Evolutionary conservation across 1,139 yeast species (phyloP).

Genomic region (Hanseniaspora sp.): DNA sequence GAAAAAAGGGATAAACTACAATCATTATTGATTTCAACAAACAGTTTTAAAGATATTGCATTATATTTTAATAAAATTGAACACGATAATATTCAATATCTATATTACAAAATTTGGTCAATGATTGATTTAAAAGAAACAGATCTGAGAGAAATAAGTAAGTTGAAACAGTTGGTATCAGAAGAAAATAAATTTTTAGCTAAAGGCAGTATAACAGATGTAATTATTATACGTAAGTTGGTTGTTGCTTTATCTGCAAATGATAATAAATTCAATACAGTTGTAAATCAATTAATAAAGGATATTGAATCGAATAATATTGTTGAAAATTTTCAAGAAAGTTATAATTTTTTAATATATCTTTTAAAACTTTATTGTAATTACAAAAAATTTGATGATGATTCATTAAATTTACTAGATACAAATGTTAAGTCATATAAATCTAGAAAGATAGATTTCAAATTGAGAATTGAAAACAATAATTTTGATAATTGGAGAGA

Average conservation of each 20-base stretch:
- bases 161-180: neutral
- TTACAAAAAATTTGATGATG: neutral
- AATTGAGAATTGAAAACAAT: neutral
- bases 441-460: neutral
- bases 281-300: neutral
- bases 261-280: neutral
- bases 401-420: neutral
- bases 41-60: neutral
- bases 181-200: neutral
- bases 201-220: neutral
- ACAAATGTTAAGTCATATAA: neutral
- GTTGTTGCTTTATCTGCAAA: neutral
- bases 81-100: neutral
- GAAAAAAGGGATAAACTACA: neutral
- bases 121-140: neutral
- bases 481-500: constrained; percentile 10
- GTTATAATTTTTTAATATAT: constrained; percentile 3
- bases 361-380: neutral
- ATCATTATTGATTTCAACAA: neutral
- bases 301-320: neutral
- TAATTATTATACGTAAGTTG: neutral
- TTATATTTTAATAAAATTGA: constrained; percentile 4
- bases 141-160: neutral
- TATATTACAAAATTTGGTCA: neutral
- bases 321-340: neutral